Evolutionary conservation across 163 green algal species (phyloP).

Genomic region (Chloromonas sp.): DNA sequence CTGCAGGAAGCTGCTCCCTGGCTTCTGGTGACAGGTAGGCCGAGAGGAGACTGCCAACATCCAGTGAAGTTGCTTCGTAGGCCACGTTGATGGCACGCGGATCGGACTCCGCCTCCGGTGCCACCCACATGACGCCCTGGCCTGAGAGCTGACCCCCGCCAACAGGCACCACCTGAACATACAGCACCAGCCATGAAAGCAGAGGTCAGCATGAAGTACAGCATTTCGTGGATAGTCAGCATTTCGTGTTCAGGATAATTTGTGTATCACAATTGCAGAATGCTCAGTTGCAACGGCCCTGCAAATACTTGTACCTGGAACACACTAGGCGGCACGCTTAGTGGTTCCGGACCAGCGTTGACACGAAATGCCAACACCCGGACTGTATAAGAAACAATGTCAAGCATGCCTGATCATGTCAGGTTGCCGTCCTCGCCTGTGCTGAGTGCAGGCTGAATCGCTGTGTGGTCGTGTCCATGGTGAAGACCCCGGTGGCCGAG

Average conservation of each 20-base stretch:
- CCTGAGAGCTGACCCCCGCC: slow-evolving; percentile 60
- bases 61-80: slow-evolving; percentile 47
- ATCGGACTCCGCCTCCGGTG: slow-evolving; percentile 57
- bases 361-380: too few relatives aligned
- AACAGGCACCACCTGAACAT: slow-evolving; percentile 46
- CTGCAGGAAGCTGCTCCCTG: slow-evolving; percentile 1
- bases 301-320: too few relatives aligned
- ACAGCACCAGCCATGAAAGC: neutral
- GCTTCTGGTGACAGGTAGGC: slow-evolving; percentile 51
- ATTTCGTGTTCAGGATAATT: too few relatives aligned
- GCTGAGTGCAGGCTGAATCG: slow-evolving; percentile 71
- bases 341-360: too few relatives aligned
- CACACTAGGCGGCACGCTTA: too few relatives aligned
- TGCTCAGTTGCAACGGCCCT: too few relatives aligned
- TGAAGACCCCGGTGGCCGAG: slow-evolving; percentile 68
- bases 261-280: too few relatives aligned
- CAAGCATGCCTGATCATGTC: too few relatives aligned
- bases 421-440: slow-evolving; percentile 29
- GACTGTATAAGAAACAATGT: too few relatives aligned
- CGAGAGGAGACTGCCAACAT: slow-evolving; percentile 45
- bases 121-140: slow-evolving; percentile 66
- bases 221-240: too few relatives aligned
- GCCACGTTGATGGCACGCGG: slow-evolving; percentile 56
- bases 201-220: neutral
- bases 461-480: slow-evolving; percentile 75